These are phyloP conservation scores for Pulveroboletus sp. DNA, from an alignment of 768 basidiomycete species.

Conservation along the genomic window DNA sequence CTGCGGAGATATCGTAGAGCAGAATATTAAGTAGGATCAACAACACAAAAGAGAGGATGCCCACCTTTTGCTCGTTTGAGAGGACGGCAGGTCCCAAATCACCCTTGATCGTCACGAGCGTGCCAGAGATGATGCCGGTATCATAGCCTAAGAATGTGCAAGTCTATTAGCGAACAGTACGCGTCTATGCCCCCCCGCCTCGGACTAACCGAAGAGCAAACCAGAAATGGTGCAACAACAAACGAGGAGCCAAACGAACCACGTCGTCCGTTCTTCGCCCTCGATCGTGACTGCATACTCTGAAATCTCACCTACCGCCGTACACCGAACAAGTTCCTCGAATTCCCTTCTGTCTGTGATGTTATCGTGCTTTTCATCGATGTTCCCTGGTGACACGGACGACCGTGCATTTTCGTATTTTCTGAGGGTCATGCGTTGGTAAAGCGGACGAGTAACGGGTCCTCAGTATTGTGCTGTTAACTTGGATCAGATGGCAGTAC, in stretches of 20 bases:
- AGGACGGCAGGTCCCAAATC: slow-evolving; percentile 58
- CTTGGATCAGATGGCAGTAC: too few species aligned
- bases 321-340: slow-evolving; percentile 14
- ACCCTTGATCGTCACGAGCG: slow-evolving; percentile 66
- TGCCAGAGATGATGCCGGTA: slow-evolving; percentile 76
- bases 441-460: neutral
- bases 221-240: slow-evolving; percentile 72
- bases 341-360: slow-evolving; percentile 4
- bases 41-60: neutral
- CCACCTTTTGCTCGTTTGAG: slow-evolving; percentile 60
- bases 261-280: slow-evolving; percentile 61
- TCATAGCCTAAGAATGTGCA: slow-evolving; percentile 54
- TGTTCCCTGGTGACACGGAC: neutral
- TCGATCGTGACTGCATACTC: slow-evolving; percentile 57
- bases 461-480: neutral
- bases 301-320: slow-evolving; percentile 45
- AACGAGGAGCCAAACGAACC: slow-evolving; percentile 78
- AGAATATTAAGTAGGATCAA: neutral
- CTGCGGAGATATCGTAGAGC: slow-evolving; percentile 29
- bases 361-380: neutral
- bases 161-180: neutral
- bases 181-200: neutral
- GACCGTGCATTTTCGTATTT: neutral
- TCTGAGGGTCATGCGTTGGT: neutral
- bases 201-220: slow-evolving; percentile 59